Evolutionary conservation across 495 filamentous ascomycete genomes (phyloP), one percentile per base, ranked within the genome.

Genomic region (Collariella sp.): DNA sequence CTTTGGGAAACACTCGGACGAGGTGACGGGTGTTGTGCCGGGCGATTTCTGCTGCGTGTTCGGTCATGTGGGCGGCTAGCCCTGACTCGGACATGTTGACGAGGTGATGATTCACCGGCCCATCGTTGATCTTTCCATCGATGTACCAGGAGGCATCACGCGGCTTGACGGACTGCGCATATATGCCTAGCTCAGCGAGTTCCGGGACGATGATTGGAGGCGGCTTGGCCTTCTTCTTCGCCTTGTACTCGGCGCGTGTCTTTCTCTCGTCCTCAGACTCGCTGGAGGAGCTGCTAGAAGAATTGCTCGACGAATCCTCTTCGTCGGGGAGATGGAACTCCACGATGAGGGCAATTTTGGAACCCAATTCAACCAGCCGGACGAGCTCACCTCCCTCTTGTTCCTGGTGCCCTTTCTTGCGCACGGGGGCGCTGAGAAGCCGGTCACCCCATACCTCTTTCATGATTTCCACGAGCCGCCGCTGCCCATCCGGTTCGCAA

Each of bases 1-100:
- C 78, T 52, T 80, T 81, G 39, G 78, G 78, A 55, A 68, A 81
- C 1, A 80, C 77, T 12, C 77, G 73, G 76, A 80, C 79, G 2
- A 80, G 67, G 41, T 79, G 75, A 13, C 61, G 54, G 3, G 76
- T 61, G 53, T 81, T 81, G 65, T 81, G 77, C 0, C 58, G 56
- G 2, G 72, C 62, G 38, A 81, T 78, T n/a, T 63, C 63, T 13
- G 61, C 60, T 12, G 56, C 67, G 39, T 70, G 42, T 0, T 44
- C 48, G 0, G 66, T 63, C 48, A 78, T 55, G 20, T 73, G 66
- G 15, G 64, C 49, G 7, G 66, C 63, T 5, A 81, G 59, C 0
- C 77, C 76, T 0, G 66, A 64, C 55, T 81, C 78, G 7, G 76
- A 79, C 0, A 81, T 69, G 57, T 81, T 81, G 70, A 81, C 79